Conservation (phyloP, 1,284 basidiomycete species). For the Wolfiporia cocos region DNA sequence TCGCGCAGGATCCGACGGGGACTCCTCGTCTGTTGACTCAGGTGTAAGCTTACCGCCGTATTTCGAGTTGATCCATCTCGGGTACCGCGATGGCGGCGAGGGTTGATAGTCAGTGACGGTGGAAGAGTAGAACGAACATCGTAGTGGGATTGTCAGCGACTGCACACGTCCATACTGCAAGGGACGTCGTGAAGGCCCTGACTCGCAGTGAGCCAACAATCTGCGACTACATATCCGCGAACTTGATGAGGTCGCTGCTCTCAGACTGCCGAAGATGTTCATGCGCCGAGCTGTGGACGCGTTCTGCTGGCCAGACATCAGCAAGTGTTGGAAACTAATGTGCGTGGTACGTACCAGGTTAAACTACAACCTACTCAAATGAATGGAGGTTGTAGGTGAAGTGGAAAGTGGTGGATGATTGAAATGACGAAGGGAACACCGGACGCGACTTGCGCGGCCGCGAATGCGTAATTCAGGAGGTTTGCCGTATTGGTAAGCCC, state of each 20-base stretch:
- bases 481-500: too few relatives aligned
- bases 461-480: too few relatives aligned
- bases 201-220: slow-evolving; percentile 10
- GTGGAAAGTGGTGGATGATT: not conserved
- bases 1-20: slow-evolving; percentile 13
- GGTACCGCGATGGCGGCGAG: slow-evolving; percentile 18
- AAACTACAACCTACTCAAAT: slow-evolving; percentile 2
- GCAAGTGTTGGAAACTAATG: not conserved
- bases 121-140: slow-evolving; percentile 25
- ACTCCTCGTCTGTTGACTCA: slow-evolving; percentile 10
- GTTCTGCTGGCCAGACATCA: not conserved
- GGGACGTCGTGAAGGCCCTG: slow-evolving; percentile 20
- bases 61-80: slow-evolving; percentile 25
- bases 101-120: slow-evolving; percentile 24
- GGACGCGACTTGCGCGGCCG: too few relatives aligned
- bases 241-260: slow-evolving; percentile 16
- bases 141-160: slow-evolving; percentile 5
- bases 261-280: slow-evolving; percentile 24
- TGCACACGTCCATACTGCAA: slow-evolving; percentile 7
- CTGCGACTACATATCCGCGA: slow-evolving; percentile 23
- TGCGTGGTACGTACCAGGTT: not conserved
- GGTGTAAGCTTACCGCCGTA: slow-evolving; percentile 10
- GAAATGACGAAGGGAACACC: too few relatives aligned
- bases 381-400: slow-evolving; percentile 7
- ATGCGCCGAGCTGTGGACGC: slow-evolving; percentile 13